Percentiles rank a stretch among this genome's conserved stretches.
Conservation (phyloP, 163 green algal genomes). For the Chlamydomonas reinhardtii region DNA sequence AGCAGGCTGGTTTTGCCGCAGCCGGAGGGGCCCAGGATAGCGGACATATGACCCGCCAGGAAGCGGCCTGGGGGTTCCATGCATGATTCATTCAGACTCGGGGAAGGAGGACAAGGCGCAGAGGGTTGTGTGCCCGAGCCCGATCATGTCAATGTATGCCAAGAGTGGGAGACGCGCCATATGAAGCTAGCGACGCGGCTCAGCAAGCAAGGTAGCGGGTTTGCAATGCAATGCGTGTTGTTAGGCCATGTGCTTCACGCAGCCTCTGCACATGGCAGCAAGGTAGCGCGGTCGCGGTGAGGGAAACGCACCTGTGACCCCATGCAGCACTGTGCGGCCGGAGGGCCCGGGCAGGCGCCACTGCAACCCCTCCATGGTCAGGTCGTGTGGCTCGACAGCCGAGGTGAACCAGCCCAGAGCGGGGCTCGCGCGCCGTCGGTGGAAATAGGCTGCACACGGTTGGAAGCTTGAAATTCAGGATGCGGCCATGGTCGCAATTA, state of each 20-base stretch:
- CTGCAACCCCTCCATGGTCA: neutral
- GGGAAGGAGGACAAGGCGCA: too few relatives aligned
- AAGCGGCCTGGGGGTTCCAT: conserved; percentile 20
- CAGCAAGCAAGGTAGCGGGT: too few relatives aligned
- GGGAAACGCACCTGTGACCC: conserved; percentile 3
- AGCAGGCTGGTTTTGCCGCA: conserved; percentile 59
- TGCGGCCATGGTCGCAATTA: too few relatives aligned
- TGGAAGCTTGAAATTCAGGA: too few relatives aligned
- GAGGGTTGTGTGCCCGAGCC: too few relatives aligned
- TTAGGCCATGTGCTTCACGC: too few relatives aligned
- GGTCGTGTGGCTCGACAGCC: conserved; percentile 10
- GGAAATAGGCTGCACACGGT: conserved; percentile 1
- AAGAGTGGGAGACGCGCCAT: too few relatives aligned
- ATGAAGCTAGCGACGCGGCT: too few relatives aligned
- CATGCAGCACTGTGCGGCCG: neutral
- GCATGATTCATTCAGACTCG: neutral
- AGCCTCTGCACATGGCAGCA: too few relatives aligned
- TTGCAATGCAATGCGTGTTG: too few relatives aligned
- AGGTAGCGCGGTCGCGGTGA: too few relatives aligned
- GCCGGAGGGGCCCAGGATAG: conserved; percentile 53
- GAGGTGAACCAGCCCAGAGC: neutral
- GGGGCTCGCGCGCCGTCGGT: conserved; percentile 4
- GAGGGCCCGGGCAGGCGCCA: neutral
- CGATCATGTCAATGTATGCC: too few relatives aligned
- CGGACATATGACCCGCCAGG: conserved; percentile 42